Evolutionary conservation across 176 grass and related monocot species (phyloP).

Genomic region (Cenchrus purpureus): DNA sequence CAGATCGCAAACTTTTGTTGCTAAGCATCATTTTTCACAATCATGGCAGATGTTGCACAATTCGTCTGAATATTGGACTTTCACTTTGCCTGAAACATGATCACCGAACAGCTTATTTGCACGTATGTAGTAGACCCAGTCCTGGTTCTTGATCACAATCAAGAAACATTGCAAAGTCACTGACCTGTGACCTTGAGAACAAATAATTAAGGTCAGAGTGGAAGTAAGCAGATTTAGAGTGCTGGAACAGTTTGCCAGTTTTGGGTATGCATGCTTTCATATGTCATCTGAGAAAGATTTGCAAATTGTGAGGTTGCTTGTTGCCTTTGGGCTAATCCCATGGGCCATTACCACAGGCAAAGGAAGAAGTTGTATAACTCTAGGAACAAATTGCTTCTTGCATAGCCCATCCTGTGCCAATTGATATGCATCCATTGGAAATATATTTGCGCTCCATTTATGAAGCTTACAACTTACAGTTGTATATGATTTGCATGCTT

Average conservation of each 20-base stretch:
- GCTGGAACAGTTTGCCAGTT: slow-evolving; percentile 8
- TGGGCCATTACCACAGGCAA: not conserved
- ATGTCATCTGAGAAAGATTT: not conserved
- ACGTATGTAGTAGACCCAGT: not conserved
- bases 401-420: not conserved
- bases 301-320: not conserved
- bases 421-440: not conserved
- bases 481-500: slow-evolving; percentile 4
- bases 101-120: not conserved
- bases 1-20: slow-evolving; percentile 17
- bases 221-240: not conserved
- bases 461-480: slow-evolving; percentile 20
- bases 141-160: not conserved
- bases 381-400: not conserved
- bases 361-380: not conserved
- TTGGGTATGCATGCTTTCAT: not conserved
- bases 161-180: not conserved
- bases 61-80: not conserved
- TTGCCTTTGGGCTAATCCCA: slow-evolving; percentile 1
- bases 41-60: not conserved
- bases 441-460: not conserved
- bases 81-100: not conserved
- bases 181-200: slow-evolving; percentile 12
- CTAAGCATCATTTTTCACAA: not conserved
- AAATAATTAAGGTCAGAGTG: slow-evolving; percentile 7